These are phyloP conservation scores for Termitomyces sp. DNA, from an alignment of 768 basidiomycete genomes.

Conservation along the genomic window DNA sequence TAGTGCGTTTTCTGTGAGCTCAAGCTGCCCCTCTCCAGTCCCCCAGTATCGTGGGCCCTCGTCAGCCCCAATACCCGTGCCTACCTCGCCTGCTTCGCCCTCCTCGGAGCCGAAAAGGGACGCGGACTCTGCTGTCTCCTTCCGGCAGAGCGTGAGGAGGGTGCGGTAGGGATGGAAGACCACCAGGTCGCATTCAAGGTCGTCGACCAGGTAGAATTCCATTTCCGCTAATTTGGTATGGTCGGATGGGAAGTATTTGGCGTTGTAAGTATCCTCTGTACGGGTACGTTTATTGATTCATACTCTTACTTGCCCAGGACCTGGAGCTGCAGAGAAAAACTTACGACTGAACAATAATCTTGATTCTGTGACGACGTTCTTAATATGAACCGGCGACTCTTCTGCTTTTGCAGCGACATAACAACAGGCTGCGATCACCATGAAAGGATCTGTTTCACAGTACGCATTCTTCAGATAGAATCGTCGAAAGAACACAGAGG, in stretches of 20 bases:
- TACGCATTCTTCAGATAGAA: slow-evolving; percentile 96
- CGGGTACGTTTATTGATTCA: background rate
- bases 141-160: slow-evolving; percentile 69
- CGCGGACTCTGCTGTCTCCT: slow-evolving; percentile 37
- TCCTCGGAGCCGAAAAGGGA: slow-evolving; percentile 36
- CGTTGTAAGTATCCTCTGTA: slow-evolving; percentile 59
- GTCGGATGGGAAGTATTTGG: slow-evolving; percentile 81
- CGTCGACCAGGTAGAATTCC: slow-evolving; percentile 98
- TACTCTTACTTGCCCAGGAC: background rate
- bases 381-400: slow-evolving; percentile 93
- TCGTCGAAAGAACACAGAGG: slow-evolving; percentile 92
- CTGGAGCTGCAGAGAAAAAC: slow-evolving; percentile 17
- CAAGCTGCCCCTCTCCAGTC: slow-evolving; percentile 72
- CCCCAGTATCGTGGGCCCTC: slow-evolving; percentile 75
- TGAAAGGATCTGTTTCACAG: slow-evolving; percentile 92
- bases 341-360: slow-evolving; percentile 68
- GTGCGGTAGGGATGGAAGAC: slow-evolving; percentile 96
- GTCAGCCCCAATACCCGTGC: slow-evolving; percentile 37
- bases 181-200: slow-evolving; percentile 90
- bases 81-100: slow-evolving; percentile 53
- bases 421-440: slow-evolving; percentile 89
- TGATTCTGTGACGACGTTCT: slow-evolving; percentile 83
- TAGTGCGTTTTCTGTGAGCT: slow-evolving; percentile 68
- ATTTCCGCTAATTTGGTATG: slow-evolving; percentile 94
- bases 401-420: slow-evolving; percentile 98